Evolutionary conservation across 352 stramenopile genomes (phyloP).

Genomic region (Blastocystis sp.): DNA sequence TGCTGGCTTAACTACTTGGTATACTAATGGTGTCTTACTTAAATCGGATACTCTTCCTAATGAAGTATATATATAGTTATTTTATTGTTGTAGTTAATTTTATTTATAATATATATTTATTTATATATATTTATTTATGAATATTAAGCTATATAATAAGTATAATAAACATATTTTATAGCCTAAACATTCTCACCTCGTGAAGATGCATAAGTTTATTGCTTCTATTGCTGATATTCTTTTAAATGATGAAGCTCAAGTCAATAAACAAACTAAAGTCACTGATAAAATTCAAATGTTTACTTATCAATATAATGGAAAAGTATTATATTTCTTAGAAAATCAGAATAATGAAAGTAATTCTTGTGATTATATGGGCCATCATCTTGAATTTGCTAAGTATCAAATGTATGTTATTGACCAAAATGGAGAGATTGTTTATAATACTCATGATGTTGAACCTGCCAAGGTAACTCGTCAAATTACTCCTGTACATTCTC

Average conservation of each 20-base stretch:
- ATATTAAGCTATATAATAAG: too few species aligned
- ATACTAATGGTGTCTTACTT: slow-evolving; percentile 15
- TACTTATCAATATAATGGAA: not conserved
- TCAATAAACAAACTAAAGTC: slow-evolving; percentile 4
- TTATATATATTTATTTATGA: too few species aligned
- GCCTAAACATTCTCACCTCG: slow-evolving; percentile 7
- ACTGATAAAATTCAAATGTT: slow-evolving; percentile 6
- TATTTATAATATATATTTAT: too few species aligned
- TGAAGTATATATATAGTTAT: too few species aligned
- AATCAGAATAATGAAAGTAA: not conserved
- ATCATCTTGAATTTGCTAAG: not conserved
- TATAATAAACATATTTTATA: too few species aligned
- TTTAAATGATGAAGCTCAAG: slow-evolving; percentile 6
- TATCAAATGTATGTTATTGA: slow-evolving; percentile 4
- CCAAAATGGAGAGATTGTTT: slow-evolving; percentile 3
- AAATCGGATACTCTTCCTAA: slow-evolving; percentile 24
- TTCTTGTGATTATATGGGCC: slow-evolving; percentile 1
- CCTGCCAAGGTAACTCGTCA: slow-evolving; percentile 12
- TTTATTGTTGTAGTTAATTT: too few species aligned
- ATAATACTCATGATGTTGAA: slow-evolving; percentile 5
- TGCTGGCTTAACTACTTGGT: slow-evolving; percentile 17
- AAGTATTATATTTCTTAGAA: not conserved
- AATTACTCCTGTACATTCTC: slow-evolving; percentile 6
- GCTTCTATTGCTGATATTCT: slow-evolving; percentile 4
- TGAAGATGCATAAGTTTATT: slow-evolving; percentile 10